A percentile compares a stretch with the other conserved stretches of the same genome.
Evolutionary conservation across 768 basidiomycete species (phyloP).

Genomic region (Chalciporus chontae): DNA sequence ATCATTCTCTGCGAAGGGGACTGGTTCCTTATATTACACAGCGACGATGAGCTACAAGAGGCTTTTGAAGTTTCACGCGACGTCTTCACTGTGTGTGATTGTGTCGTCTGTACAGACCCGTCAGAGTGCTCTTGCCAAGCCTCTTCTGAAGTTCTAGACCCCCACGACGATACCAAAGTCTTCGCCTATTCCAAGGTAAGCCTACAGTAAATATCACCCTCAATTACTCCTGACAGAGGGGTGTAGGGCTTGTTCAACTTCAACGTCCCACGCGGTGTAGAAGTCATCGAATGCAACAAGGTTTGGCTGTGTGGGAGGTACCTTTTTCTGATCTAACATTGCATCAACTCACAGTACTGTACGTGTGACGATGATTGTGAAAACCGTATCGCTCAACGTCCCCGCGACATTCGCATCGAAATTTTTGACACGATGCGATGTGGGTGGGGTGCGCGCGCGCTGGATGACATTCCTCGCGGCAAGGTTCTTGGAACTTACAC

Average conservation of each 20-base stretch:
- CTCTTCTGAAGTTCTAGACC: slow-evolving; percentile 37
- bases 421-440: slow-evolving; percentile 58
- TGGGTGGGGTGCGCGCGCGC: slow-evolving; percentile 67
- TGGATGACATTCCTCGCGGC: slow-evolving; percentile 40
- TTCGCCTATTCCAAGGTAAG: slow-evolving; percentile 45
- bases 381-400: slow-evolving; percentile 60
- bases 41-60: slow-evolving; percentile 15
- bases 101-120: slow-evolving; percentile 34
- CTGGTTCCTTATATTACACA: slow-evolving; percentile 9
- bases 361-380: slow-evolving; percentile 42
- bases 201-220: neutral
- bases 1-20: neutral
- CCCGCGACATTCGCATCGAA: slow-evolving; percentile 55
- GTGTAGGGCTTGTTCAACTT: slow-evolving; percentile 50
- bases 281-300: slow-evolving; percentile 66
- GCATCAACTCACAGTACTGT: slow-evolving; percentile 37
- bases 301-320: slow-evolving; percentile 29
- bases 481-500: slow-evolving; percentile 67
- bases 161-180: slow-evolving; percentile 17
- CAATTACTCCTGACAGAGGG: neutral
- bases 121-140: slow-evolving; percentile 47
- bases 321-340: neutral
- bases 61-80: slow-evolving; percentile 27
- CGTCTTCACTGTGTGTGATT: slow-evolving; percentile 44
- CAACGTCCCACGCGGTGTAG: slow-evolving; percentile 37